A percentile compares a stretch with the other conserved stretches of the same genome.
Evolutionary conservation across 345 rosid species (phyloP).

Genomic region (Eutrema yunnanense): DNA sequence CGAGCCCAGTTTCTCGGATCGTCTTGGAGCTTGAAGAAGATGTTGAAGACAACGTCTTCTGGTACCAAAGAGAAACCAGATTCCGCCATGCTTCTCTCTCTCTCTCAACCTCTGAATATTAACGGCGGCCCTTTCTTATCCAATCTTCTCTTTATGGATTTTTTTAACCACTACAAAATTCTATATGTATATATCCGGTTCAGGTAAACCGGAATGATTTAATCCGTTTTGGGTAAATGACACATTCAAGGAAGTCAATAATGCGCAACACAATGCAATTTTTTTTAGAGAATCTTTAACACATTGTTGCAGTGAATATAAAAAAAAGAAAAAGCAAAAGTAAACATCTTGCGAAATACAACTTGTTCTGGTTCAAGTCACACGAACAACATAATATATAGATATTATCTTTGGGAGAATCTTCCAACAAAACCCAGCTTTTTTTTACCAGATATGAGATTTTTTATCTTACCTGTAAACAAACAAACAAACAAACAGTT

Average conservation of each 20-base stretch:
- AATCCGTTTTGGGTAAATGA: background rate
- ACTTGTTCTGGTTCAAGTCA: slow-evolving; percentile 3
- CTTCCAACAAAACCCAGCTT: slow-evolving; percentile 3
- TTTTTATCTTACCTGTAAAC: slow-evolving; percentile 12
- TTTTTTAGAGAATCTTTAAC: background rate
- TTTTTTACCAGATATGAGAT: background rate
- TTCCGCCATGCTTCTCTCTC: slow-evolving; percentile 34
- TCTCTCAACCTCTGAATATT: background rate
- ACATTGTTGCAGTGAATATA: background rate
- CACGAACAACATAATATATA: background rate
- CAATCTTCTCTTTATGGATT: background rate
- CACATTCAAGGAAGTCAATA: background rate
- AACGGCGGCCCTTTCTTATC: slow-evolving; percentile 21
- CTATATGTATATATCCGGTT: background rate
- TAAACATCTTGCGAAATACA: background rate
- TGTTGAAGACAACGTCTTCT: slow-evolving; percentile 72
- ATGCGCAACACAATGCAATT: background rate
- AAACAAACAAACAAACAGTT: background rate
- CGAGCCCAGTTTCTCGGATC: slow-evolving; percentile 85
- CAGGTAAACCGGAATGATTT: background rate
- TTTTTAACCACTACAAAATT: background rate
- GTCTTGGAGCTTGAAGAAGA: slow-evolving; percentile 80
- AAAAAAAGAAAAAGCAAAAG: background rate
- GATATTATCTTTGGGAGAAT: background rate
- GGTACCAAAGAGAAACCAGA: slow-evolving; percentile 51